Percentiles rank a stretch among this genome's conserved stretches.
Evolutionary conservation across 2,329 filamentous ascomycete species (phyloP).

Genomic region (Thielaviopsis musarum): DNA sequence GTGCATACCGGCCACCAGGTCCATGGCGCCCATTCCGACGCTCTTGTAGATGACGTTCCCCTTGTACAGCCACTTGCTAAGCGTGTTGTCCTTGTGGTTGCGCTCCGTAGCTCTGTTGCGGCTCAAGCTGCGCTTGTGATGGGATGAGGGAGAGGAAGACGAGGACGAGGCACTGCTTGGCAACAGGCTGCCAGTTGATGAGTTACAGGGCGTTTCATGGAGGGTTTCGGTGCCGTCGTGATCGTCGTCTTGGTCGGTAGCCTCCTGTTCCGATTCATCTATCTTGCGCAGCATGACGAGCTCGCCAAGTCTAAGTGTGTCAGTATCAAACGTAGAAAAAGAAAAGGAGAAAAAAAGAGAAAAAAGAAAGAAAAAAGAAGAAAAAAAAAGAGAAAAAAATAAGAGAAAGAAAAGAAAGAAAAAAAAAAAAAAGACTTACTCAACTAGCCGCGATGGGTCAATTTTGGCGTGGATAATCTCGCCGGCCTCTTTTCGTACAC

Average conservation of each 20-base stretch:
- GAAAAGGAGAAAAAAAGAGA: too few species aligned
- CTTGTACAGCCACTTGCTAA: conserved; percentile 38
- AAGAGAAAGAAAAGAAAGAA: background rate
- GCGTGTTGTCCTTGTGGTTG: conserved; percentile 27
- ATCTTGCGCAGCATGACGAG: conserved; percentile 41
- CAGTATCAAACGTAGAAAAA: conserved; percentile 11
- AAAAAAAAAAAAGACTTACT: conserved; percentile 30
- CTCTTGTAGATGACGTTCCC: conserved; percentile 55
- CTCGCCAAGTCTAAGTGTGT: conserved; percentile 48
- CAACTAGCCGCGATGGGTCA: conserved; percentile 59
- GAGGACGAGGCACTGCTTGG: background rate
- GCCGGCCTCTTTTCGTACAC: conserved; percentile 66
- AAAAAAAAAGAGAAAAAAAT: conserved; percentile 14
- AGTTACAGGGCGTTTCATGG: conserved; percentile 4
- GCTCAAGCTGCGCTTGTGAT: conserved; percentile 14
- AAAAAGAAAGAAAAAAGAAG: background rate
- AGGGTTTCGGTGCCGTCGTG: background rate
- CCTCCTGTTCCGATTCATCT: conserved; percentile 4
- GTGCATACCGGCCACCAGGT: conserved; percentile 43
- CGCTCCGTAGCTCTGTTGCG: conserved; percentile 14
- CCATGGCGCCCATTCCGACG: conserved; percentile 50
- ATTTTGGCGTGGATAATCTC: conserved; percentile 71
- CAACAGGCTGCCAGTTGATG: background rate
- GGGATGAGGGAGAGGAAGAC: background rate
- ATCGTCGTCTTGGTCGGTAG: conserved; percentile 1